Base-by-base conservation (phyloP, 768 basidiomycete genomes). In the Pleurotus tuber-regium region DNA sequence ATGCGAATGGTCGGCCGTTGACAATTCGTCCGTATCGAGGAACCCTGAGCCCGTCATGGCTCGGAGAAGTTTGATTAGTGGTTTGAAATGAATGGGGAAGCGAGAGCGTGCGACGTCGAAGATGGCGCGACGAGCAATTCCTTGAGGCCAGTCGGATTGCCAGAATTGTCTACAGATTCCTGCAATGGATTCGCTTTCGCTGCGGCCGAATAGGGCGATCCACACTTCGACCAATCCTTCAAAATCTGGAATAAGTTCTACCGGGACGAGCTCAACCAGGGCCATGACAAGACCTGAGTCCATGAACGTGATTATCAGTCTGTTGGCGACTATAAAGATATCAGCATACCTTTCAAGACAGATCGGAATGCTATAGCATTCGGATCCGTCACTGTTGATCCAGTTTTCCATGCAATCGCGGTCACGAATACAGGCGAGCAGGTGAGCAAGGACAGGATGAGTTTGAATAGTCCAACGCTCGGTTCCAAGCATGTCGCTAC, bases 111-210 rank as follows among this genome's bases (percentile, higher is more conserved):
- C 82, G 19, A 92, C 83, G 54, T 94, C 92, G 50, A 98, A 79
- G 43, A 95, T 79, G 29, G 89, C 87, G 23, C 87, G 80, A 25
- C 92, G 87, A 16, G 84, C 70, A 3, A 78, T 75, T 41, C 82
- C 82, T 30, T 77, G 73, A 31, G 81, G 70, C 82, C 84, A 89
- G 28, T 94, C 92, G 1, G 71, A 74, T 48, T 83, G 75, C 92
- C 94, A 98, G 65, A 83, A 95, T 57, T 94, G 90, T 4, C 77
- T 71, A 56, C 86, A 88, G 53, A 96, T 83, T 2, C 80, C 81
- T 9, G 79, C 72, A 21, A 88, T 75, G 24, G 89, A 80, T 63
- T 63, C 70, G 65, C 71, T 83, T 57, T 82, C 85, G 57, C 87
- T 89, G 21, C 87, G 78, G 4, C 91, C 90, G 52, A 87, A 91